Evolutionary conservation across 75 land plant genomes (phyloP), one percentile per base, ranked within the genome.

Genomic region (Picea sitchensis): DNA sequence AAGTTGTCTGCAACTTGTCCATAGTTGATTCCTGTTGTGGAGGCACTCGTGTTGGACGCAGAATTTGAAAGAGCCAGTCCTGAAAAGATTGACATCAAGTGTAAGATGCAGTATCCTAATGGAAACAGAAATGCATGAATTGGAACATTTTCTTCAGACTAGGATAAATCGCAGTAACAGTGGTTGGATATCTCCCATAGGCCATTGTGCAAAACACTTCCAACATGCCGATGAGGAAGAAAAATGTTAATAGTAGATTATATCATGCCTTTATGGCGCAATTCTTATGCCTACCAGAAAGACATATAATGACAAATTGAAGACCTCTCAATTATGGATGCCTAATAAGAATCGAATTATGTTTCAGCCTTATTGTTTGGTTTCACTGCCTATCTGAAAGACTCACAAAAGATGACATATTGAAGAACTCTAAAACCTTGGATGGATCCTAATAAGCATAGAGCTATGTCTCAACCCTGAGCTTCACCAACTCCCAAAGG

Each of bases 1-100:
- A 93, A 86, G 71, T 95, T 87, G 85, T 91, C 78, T 5, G 90
- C 95, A 5, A 93, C 78, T 65, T 88, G 93, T 11, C 98, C 98
- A 64, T 95, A 95, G 87, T 93, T 91, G 64, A 95, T 82, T 31
- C 97, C 97, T 5, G 87, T 15, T 62, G 64, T 20, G 20, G 64
- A 62, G 23, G 64, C 7, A 23, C 64, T 62, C n/a, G 44, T 41
- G 18, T 41, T 71, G 23, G 74, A 44, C 44, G 51, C 3, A 44
- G 74, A n/a, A 71, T 71, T 71, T 71, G 54, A 71, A n/a, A 71
- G 56, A 71, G 44, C 13, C 41, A 41, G 54, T 12, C 74, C 74
- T 71, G 74, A 17, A 51, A 71, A 71, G 23, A 71, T 41, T 1
- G 20, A 23, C 44, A 71, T 11, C 12, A 71, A 67, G 36, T 67